Evolutionary conservation across 2,329 filamentous ascomycete species (phyloP), one percentile per base, ranked within the genome.

Genomic region (Penicillium hordei): DNA sequence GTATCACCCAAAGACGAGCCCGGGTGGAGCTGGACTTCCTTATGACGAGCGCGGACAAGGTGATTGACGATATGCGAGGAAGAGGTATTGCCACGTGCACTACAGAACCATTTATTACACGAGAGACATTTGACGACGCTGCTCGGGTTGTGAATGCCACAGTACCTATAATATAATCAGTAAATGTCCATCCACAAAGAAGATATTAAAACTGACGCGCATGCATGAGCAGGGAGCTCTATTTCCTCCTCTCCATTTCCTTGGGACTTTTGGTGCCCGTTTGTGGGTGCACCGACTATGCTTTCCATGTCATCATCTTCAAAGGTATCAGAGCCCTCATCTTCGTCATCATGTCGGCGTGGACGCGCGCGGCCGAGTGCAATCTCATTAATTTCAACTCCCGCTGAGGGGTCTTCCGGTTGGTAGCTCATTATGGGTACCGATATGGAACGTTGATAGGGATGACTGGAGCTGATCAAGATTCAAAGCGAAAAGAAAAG

Each of bases 41-140:
- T 99, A 81, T 99, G 94, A 63, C 94, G 89, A 63, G 95, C 93
- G 70, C 95, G 90, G 60, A 99, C 94, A 34, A 99, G 86, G 73
- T 99, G 94, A 75, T 97, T 97, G 78, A 99, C 91, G 68, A 99
- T 97, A 74, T 99, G 94, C 34, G 93, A 96, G 27, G 93, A 97
- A 51, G 91, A 96, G 19, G 93, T 93, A 76, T 97, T 99, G 65
- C 94, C 93, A 70, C 93, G 90, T 59, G 93, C 93, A 76, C 93
- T 97, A 79, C 94, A 99, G 75, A 99, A 99, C 94, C 94, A 99
- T 75, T 97, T 99, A 80, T 86, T 93, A 81, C 94, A 99, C 60
- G 88, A 85, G 60, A 99, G 83, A 72, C 94, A 99, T 79, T 97
- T 97, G 68, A 99, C 94, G 57, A 99, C 95, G 65, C 90, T 94